These are phyloP conservation scores for Blastobotrys petasosporus DNA, from an alignment of 1,139 yeast species.

Conservation along the genomic window DNA sequence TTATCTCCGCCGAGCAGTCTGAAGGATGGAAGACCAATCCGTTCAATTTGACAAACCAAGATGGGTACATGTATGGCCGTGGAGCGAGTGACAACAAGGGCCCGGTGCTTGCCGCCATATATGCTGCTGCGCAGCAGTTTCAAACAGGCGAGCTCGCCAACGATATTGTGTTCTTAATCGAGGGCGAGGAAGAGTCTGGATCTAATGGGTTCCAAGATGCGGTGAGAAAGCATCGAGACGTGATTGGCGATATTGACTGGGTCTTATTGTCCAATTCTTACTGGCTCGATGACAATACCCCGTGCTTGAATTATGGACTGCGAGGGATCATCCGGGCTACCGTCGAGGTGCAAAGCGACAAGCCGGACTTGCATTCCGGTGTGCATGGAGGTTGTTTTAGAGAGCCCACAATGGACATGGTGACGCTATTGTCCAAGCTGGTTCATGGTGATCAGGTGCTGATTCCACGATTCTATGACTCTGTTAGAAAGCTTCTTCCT, in stretches of 20 bases:
- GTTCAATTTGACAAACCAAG: slow-evolving; percentile 61
- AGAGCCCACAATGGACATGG: slow-evolving; percentile 85
- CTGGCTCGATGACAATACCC: slow-evolving; percentile 86
- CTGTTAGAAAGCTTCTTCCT: slow-evolving; percentile 50
- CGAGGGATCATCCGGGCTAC: slow-evolving; percentile 84
- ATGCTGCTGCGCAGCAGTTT: slow-evolving; percentile 72
- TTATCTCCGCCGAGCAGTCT: slow-evolving; percentile 60
- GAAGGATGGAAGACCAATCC: slow-evolving; percentile 74
- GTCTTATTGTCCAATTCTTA: slow-evolving; percentile 82
- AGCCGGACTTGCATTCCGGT: slow-evolving; percentile 92
- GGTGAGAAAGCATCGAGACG: slow-evolving; percentile 42
- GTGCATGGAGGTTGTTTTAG: slow-evolving; percentile 89
- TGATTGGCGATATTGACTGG: slow-evolving; percentile 79
- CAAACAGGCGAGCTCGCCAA: slow-evolving; percentile 49
- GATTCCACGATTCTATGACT: slow-evolving; percentile 66
- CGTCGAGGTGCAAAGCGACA: slow-evolving; percentile 61
- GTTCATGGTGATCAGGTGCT: slow-evolving; percentile 46
- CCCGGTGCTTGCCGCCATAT: slow-evolving; percentile 83
- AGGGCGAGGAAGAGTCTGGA: slow-evolving; percentile 95
- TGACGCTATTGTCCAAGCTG: slow-evolving; percentile 61
- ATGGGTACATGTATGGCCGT: slow-evolving; percentile 85
- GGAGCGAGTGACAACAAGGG: slow-evolving; percentile 96
- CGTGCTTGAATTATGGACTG: slow-evolving; percentile 89
- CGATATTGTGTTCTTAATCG: slow-evolving; percentile 79
- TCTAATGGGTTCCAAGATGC: slow-evolving; percentile 77